A percentile compares a stretch with the other conserved stretches of the same genome.
Conservation (phyloP, 202 grass and related monocot genomes). For the Bolboschoenoplectus hybrid region DNA sequence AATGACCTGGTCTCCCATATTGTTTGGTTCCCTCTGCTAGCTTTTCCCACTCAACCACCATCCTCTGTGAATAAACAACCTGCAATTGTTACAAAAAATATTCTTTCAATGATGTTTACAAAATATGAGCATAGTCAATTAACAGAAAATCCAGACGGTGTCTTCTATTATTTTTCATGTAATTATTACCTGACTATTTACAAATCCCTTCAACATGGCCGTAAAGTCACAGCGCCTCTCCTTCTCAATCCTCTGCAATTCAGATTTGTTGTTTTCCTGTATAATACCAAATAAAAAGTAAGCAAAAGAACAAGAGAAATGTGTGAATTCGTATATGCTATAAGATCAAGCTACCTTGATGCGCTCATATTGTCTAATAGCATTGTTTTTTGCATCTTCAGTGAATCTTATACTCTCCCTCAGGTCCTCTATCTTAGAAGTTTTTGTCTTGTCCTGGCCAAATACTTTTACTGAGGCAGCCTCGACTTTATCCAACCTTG, state of each 20-base stretch:
- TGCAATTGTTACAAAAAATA: constrained; percentile 38
- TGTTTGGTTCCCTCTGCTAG: constrained; percentile 75
- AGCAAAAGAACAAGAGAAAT: constrained; percentile 5
- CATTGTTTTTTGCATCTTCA: constrained; percentile 70
- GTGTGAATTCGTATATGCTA: constrained; percentile 37
- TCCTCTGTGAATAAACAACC: constrained; percentile 69
- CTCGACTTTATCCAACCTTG: constrained; percentile 65
- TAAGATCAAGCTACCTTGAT: constrained; percentile 69
- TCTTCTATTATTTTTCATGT: not conserved
- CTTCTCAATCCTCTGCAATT: constrained; percentile 81
- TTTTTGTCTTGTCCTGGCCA: constrained; percentile 62
- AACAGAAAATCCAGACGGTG: constrained; percentile 22
- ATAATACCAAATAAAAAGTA: constrained; percentile 39
- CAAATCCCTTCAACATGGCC: constrained; percentile 86
- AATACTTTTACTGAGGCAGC: constrained; percentile 70
- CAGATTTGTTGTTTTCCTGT: constrained; percentile 88
- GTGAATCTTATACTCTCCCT: constrained; percentile 67
- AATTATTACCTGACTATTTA: constrained; percentile 72
- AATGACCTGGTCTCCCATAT: constrained; percentile 43
- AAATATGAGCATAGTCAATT: constrained; percentile 28
- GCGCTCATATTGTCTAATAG: constrained; percentile 65
- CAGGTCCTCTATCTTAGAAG: constrained; percentile 71
- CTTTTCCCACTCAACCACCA: constrained; percentile 68
- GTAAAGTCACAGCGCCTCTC: constrained; percentile 69
- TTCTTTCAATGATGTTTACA: not conserved